Evolutionary conservation across 1,284 basidiomycete species (phyloP).

Genomic region (Puccinia novopanici): DNA sequence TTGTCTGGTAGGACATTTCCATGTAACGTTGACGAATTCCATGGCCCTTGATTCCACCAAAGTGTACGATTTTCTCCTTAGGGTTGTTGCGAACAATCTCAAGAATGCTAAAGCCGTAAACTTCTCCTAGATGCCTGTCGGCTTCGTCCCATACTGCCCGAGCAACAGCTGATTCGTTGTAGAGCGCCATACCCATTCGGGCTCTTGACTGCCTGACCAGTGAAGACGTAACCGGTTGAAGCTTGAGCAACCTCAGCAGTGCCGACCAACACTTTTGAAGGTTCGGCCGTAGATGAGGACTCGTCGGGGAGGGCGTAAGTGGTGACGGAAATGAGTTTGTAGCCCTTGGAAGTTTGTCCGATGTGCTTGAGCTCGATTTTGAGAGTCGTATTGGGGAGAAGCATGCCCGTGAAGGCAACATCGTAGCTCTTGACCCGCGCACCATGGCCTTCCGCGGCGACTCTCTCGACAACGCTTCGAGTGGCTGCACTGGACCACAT

Average conservation of each 20-base stretch:
- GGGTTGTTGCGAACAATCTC: conserved; percentile 98
- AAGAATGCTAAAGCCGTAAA: conserved; percentile 96
- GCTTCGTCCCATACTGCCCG: conserved; percentile 96
- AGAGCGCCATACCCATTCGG: conserved; percentile 99
- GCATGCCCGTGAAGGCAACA: conserved; percentile 93
- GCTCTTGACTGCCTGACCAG: conserved; percentile 96
- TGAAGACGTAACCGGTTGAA: conserved; percentile 93
- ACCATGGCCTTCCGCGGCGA: conserved; percentile 88
- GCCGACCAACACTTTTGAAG: conserved; percentile 78
- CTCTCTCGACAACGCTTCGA: conserved; percentile 85
- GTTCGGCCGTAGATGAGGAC: conserved; percentile 50
- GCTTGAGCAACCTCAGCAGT: conserved; percentile 90
- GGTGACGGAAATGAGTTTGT: conserved; percentile 87
- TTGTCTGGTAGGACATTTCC: conserved; percentile 96
- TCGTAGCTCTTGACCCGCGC: conserved; percentile 88
- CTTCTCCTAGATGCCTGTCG: conserved; percentile 85
- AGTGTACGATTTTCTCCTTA: conserved; percentile 96
- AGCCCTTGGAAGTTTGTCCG: conserved; percentile 82
- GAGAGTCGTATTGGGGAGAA: conserved; percentile 87
- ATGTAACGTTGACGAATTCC: conserved; percentile 97
- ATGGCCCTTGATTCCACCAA: conserved; percentile 97
- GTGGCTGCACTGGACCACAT: conserved; percentile 96
- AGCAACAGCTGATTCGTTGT: conserved; percentile 86
- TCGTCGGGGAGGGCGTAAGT: conserved; percentile 82
- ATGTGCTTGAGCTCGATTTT: conserved; percentile 84